Base-by-base conservation (phyloP, 1,139 yeast species). In the Blastobotrys proliferans region DNA sequence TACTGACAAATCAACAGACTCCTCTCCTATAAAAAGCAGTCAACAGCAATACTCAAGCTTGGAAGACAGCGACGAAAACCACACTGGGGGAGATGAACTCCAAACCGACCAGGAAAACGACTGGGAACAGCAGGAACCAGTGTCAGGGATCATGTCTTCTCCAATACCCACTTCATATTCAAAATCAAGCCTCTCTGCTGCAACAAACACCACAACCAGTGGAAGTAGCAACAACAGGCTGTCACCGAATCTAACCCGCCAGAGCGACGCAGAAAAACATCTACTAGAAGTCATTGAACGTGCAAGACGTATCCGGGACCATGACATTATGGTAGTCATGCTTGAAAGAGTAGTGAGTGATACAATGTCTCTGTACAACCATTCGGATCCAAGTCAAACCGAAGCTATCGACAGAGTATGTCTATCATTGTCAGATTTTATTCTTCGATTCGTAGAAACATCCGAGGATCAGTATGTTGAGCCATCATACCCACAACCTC, bases 321-420 rank as follows among this genome's bases (percentile, higher is more conserved):
- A 44, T 20, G 56, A 50, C 27, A 45, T 52, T 5, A 43, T 49
- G 40, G 33, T 54, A 14, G 57, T 55, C 5, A 45, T 56, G 44
- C 49, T 58, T 17, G 62, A 58, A 32, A 45, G 57, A n/a, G 59
- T 56, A 3, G 59, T 51, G 14, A 47, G 50, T 1, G 60, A 56
- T 33, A 49, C 52, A 6, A 52, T 55, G 44, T 41, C 48, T n/a
- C 47, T 53, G 4, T 52, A 54, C 37, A 49, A 49, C 35, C 43
- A 36, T n/a, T 24, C 36, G 14, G 48, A 41, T 9, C 33, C 37
- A 13, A 24, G 32, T 24, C 48, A 45, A 24, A 21, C 40, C 6
- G 49, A 45, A 19, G 35, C 52, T 14, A 46, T 55, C 8, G 61
- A 56, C 44, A 45, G 51, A 30, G 51, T 52, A 6, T 56, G 60